Percentiles rank a stretch among this genome's conserved stretches.
Conservation (phyloP, 108 stramenopile species). For the Discostella pseudostelligera region DNA sequence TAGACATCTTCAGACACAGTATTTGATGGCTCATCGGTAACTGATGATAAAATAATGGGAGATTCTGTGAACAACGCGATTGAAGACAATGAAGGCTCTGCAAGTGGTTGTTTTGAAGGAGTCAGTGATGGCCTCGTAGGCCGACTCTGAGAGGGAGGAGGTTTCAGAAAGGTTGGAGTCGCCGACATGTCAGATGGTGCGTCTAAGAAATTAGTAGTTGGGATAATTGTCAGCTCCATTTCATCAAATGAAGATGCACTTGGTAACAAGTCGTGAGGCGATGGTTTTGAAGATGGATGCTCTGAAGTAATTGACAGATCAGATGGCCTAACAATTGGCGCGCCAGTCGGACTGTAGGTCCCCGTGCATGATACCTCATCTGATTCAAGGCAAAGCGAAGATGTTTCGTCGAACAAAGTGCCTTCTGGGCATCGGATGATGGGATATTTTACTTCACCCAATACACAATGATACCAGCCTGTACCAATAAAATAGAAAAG, state of each 20-base stretch:
- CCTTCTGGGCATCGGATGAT: background rate
- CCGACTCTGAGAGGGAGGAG: no score
- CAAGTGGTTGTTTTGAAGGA: no score
- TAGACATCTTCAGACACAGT: background rate
- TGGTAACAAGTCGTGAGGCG: no score
- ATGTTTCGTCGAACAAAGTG: constrained; percentile 1
- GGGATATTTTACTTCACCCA: background rate
- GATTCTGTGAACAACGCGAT: background rate
- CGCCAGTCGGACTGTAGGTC: background rate
- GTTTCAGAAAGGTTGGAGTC: no score
- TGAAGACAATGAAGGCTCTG: background rate
- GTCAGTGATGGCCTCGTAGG: no score
- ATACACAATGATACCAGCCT: constrained; percentile 1
- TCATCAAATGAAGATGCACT: no score
- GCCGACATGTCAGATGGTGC: no score
- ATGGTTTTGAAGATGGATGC: no score
- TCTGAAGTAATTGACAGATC: no score
- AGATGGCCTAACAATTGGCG: no score
- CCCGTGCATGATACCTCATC: background rate
- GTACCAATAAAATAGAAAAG: background rate
- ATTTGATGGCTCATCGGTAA: background rate
- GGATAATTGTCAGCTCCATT: no score
- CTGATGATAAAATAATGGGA: background rate
- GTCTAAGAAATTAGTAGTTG: no score
- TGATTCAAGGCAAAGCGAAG: background rate